Conservation (phyloP, 441 rosid genomes). For the Syzygium syzygioides region DNA sequence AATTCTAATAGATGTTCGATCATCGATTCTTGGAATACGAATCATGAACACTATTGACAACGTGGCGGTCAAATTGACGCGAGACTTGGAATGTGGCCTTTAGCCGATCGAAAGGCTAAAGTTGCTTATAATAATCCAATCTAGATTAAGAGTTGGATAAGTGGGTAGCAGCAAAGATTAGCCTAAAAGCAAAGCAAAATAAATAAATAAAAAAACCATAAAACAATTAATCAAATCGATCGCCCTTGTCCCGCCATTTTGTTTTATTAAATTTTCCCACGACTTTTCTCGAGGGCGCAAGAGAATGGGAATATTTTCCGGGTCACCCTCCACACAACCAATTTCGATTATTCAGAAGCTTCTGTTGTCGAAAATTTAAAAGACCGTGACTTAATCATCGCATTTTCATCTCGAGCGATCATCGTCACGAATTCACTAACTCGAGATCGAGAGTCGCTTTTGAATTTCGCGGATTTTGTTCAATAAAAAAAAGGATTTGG, state of each 20-base stretch:
- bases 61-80: background rate
- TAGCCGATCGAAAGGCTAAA: background rate
- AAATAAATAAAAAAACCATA: background rate
- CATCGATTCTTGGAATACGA: background rate
- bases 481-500: background rate
- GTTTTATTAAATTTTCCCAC: background rate
- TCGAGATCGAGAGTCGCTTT: background rate
- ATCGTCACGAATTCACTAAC: background rate
- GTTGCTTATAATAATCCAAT: background rate
- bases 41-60: background rate
- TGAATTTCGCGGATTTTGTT: background rate
- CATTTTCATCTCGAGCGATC: background rate
- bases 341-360: background rate
- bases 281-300: background rate
- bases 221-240: background rate
- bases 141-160: background rate
- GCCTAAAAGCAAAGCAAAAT: background rate
- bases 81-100: background rate
- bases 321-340: background rate
- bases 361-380: background rate
- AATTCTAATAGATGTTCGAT: background rate
- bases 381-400: background rate
- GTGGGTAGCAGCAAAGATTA: background rate
- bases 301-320: background rate
- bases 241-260: background rate